Conservation (phyloP, 371 early-diverging fungal genomes). For the Rhizopus delemar region DNA sequence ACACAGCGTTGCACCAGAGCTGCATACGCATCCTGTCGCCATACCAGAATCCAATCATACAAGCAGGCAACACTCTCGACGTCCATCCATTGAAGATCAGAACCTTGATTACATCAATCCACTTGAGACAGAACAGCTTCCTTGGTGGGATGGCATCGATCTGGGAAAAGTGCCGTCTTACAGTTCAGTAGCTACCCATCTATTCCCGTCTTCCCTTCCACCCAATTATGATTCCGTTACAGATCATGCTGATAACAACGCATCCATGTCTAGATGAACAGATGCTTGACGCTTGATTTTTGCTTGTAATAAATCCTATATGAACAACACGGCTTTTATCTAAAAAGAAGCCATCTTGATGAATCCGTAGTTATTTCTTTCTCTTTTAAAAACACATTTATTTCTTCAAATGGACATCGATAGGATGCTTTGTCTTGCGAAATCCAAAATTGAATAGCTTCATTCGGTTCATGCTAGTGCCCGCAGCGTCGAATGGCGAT, state of each 20-base stretch:
- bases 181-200: constrained; percentile 28
- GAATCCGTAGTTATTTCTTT: no score
- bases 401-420: no score
- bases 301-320: no score
- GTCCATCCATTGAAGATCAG: constrained; percentile 9
- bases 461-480: no score
- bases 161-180: constrained; percentile 44
- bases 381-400: no score
- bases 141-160: constrained; percentile 46
- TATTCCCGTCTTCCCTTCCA: constrained; percentile 37
- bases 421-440: no score
- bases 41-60: constrained; percentile 16
- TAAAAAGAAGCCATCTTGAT: no score
- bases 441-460: no score
- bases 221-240: constrained; percentile 31
- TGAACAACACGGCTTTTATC: no score
- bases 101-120: neutral
- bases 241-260: neutral
- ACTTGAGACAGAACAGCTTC: neutral
- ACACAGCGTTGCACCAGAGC: neutral
- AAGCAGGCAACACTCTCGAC: constrained; percentile 20
- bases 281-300: no score
- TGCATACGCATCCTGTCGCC: constrained; percentile 9
- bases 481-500: no score
- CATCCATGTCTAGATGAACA: no score